phyloP scores from a whole-genome alignment of 345 rosid species.

The Citrus reticulata region DNA sequence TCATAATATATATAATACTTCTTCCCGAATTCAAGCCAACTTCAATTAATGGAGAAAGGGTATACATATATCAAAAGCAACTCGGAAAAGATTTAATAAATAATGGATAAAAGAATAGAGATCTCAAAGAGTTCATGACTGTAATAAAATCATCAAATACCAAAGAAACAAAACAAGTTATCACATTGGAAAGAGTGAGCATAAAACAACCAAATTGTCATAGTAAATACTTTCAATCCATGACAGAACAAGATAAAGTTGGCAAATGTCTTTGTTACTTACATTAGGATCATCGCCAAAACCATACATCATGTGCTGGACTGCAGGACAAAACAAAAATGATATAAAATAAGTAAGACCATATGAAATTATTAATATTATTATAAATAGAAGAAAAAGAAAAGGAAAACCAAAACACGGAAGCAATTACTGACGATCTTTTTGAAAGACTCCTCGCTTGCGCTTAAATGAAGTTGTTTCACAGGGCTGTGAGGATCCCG shows the following conservation, averaged over 20 bases:
- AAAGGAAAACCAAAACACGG: not conserved
- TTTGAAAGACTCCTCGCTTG: conserved; percentile 77
- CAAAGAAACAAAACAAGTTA: not conserved
- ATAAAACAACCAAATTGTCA: not conserved
- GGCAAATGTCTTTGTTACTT: conserved; percentile 22
- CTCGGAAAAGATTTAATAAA: not conserved
- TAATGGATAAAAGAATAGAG: not conserved
- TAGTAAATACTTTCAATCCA: not conserved
- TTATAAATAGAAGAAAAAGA: not conserved
- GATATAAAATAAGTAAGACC: not conserved
- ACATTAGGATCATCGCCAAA: conserved; percentile 87
- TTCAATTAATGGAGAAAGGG: not conserved
- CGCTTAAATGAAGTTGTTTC: conserved; percentile 70
- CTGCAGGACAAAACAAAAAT: conserved; percentile 28
- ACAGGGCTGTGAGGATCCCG: conserved; percentile 58
- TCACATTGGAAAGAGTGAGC: not conserved
- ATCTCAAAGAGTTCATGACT: not conserved
- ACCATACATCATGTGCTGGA: conserved; percentile 98
- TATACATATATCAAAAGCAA: not conserved
- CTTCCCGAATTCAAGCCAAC: not conserved
- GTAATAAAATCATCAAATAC: not conserved
- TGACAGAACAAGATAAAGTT: not conserved
- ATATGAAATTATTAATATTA: not conserved
- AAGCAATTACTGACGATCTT: conserved; percentile 55
- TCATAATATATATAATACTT: not conserved